Evolutionary conservation across 176 grass and related monocot species (phyloP).

Genomic region (Bromus sterilis): DNA sequence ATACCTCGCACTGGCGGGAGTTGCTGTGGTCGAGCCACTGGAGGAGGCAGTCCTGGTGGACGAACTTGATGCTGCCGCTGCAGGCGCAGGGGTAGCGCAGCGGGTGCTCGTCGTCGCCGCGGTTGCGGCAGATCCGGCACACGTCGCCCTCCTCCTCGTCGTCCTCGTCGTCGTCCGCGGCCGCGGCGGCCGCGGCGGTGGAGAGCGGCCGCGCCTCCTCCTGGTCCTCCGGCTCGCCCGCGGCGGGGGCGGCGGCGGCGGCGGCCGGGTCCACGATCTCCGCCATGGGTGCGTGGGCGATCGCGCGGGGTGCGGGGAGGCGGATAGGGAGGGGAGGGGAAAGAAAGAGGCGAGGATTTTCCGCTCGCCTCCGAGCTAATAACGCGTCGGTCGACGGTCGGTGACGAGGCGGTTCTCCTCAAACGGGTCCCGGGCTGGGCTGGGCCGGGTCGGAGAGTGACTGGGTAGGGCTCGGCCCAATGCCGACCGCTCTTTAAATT

Average conservation of each 20-base stretch:
- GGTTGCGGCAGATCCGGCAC: conserved; percentile 99
- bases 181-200: background rate
- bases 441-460: background rate
- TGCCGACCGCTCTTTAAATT: background rate
- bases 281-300: conserved; percentile 26
- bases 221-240: conserved; percentile 18
- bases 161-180: conserved; percentile 34
- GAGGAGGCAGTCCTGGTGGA: conserved; percentile 98
- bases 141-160: conserved; percentile 77
- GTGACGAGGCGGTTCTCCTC: background rate
- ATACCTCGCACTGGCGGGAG: conserved; percentile 98
- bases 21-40: conserved; percentile 99
- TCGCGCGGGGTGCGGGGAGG: background rate
- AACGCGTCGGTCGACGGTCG: conserved; percentile 26
- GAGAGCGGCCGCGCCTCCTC: conserved; percentile 23
- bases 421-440: background rate
- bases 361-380: conserved; percentile 15
- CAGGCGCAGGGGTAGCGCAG: conserved; percentile 96
- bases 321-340: background rate
- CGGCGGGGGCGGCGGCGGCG: background rate
- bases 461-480: background rate
- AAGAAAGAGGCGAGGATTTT: conserved; percentile 7
- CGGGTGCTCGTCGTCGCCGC: conserved; percentile 73
- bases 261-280: conserved; percentile 25
- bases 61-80: conserved; percentile 98